Evolutionary conservation across 495 filamentous ascomycete species (phyloP).

Genomic region (Amphirosellinia nigrospora): DNA sequence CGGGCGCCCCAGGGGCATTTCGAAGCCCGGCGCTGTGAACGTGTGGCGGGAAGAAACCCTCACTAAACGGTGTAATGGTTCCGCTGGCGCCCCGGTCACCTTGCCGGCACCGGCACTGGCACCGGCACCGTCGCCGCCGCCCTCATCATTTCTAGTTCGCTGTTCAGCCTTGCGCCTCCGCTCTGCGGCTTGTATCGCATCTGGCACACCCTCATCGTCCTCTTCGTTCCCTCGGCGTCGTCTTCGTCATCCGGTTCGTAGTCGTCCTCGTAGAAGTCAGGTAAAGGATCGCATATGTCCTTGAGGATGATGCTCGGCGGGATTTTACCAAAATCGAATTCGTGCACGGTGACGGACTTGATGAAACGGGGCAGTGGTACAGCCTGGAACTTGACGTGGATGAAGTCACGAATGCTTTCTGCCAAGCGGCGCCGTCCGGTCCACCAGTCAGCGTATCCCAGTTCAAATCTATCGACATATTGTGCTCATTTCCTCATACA

Average conservation of each 20-base stretch:
- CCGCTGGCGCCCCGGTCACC: slow-evolving; percentile 16
- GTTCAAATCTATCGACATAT: slow-evolving; percentile 96
- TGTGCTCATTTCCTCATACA: slow-evolving; percentile 18
- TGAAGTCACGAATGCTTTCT: slow-evolving; percentile 85
- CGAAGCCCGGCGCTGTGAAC: slow-evolving; percentile 42
- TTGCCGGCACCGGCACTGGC: slow-evolving; percentile 24
- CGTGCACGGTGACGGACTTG: slow-evolving; percentile 90
- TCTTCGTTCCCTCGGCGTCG: slow-evolving; percentile 46
- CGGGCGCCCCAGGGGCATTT: slow-evolving; percentile 43
- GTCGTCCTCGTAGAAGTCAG: slow-evolving; percentile 95
- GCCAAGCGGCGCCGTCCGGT: slow-evolving; percentile 84
- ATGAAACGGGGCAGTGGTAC: slow-evolving; percentile 93
- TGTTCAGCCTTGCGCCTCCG: slow-evolving; percentile 48
- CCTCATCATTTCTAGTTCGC: slow-evolving; percentile 32
- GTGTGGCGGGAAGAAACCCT: slow-evolving; percentile 43
- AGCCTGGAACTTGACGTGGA: slow-evolving; percentile 93
- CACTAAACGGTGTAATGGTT: slow-evolving; percentile 29
- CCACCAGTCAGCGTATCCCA: slow-evolving; percentile 93
- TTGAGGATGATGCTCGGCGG: slow-evolving; percentile 88
- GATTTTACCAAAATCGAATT: slow-evolving; percentile 88
- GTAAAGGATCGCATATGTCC: slow-evolving; percentile 92
- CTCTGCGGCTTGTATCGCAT: slow-evolving; percentile 51
- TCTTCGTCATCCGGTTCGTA: slow-evolving; percentile 57
- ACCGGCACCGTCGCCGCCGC: slow-evolving; percentile 28
- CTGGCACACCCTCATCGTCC: slow-evolving; percentile 42